These are phyloP conservation scores for Trichoderma gamsii DNA, from an alignment of 495 filamentous ascomycete genomes.

Conservation along the genomic window DNA sequence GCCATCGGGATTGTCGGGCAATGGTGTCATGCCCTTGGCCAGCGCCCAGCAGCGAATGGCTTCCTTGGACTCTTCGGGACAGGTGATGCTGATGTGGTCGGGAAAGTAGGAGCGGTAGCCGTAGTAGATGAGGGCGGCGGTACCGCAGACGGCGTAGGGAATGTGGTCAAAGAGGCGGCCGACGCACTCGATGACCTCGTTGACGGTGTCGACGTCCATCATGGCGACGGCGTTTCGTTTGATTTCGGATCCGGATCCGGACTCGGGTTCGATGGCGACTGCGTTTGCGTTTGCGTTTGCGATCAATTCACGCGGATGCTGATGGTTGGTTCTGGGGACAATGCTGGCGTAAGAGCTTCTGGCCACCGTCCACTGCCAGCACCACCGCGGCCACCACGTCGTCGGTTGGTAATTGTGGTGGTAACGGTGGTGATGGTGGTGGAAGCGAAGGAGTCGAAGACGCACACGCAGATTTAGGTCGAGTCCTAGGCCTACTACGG, in stretches of 20 bases:
- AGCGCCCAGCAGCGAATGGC: conserved; percentile 30
- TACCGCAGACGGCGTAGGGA: conserved; percentile 36
- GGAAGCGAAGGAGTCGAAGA: neutral
- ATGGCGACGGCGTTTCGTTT: neutral
- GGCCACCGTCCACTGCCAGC: neutral
- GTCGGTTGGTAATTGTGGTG: neutral
- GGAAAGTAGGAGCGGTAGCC: conserved; percentile 24
- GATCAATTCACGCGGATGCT: neutral
- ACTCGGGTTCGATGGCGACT: neutral
- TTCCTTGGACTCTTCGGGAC: conserved; percentile 24
- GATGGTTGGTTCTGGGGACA: neutral
- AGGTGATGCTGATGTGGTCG: conserved; percentile 27
- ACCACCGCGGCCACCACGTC: conserved; percentile 1
- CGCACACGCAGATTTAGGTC: neutral
- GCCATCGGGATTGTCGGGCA: neutral
- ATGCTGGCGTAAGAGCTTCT: neutral
- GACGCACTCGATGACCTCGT: conserved; percentile 28
- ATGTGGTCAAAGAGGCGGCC: conserved; percentile 29
- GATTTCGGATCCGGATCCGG: no score
- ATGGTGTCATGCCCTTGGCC: conserved; percentile 21
- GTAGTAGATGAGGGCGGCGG: conserved; percentile 32
- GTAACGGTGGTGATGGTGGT: neutral
- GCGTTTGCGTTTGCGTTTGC: neutral
- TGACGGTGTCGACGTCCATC: conserved; percentile 20
- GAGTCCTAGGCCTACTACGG: neutral